Percentiles rank a stretch among this genome's conserved stretches.
Evolutionary conservation across 2,329 filamentous ascomycete genomes (phyloP).

Genomic region (Aspergillus terreus): DNA sequence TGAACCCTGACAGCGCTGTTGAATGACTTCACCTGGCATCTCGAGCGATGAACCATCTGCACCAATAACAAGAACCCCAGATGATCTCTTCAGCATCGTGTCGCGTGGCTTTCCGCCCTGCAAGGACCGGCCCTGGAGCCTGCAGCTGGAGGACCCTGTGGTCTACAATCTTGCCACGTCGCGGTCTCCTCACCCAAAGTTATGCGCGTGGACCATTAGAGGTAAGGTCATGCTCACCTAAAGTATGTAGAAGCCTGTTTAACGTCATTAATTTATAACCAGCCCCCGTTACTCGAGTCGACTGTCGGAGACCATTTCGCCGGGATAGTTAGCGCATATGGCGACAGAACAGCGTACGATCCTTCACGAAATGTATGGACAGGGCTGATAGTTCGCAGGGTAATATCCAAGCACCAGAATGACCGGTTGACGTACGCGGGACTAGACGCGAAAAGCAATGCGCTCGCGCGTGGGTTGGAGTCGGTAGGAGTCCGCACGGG

Average conservation of each 20-base stretch:
- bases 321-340: constrained; percentile 40
- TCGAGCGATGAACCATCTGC: too few species aligned
- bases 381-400: constrained; percentile 31
- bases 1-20: too few species aligned
- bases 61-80: too few species aligned
- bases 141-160: background rate
- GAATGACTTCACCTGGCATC: too few species aligned
- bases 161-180: background rate
- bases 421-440: constrained; percentile 66
- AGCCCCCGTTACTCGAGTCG: constrained; percentile 45
- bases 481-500: constrained; percentile 73
- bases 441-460: constrained; percentile 73
- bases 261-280: background rate
- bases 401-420: constrained; percentile 61
- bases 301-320: constrained; percentile 47
- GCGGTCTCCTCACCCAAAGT: constrained; percentile 20
- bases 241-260: background rate
- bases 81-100: too few species aligned
- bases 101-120: too few species aligned
- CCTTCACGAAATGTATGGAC: constrained; percentile 1
- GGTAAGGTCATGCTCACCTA: constrained; percentile 8
- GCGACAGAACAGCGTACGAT: constrained; percentile 51
- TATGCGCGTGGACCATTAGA: constrained; percentile 22
- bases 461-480: constrained; percentile 66
- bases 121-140: too few species aligned